A percentile compares a stretch with the other conserved stretches of the same genome.
Evolutionary conservation across 192 early-diverging fungal species (phyloP).

Genomic region (Phlyctochytrium bullatum): DNA sequence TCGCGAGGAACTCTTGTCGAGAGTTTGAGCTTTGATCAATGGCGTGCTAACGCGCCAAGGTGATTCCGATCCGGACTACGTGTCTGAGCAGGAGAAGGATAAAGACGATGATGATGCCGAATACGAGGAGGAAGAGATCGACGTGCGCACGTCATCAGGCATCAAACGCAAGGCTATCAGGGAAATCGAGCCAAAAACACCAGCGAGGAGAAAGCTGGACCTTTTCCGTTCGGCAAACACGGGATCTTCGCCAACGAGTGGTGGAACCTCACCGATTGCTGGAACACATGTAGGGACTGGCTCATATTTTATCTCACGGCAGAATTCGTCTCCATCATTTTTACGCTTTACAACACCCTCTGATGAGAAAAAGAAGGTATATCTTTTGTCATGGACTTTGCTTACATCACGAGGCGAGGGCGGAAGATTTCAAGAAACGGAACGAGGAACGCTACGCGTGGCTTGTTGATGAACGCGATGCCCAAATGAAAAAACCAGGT

Average conservation of each 20-base stretch:
- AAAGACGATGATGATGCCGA: background rate
- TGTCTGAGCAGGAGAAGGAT: background rate
- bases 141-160: background rate
- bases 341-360: conserved; percentile 5
- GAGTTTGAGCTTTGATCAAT: background rate
- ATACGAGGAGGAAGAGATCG: background rate
- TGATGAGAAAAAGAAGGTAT: conserved; percentile 22
- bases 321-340: no score
- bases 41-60: background rate
- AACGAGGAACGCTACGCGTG: conserved; percentile 84
- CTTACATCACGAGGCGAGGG: conserved; percentile 53
- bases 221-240: background rate
- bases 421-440: conserved; percentile 75
- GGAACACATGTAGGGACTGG: no score
- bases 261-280: no score
- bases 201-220: background rate
- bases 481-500: conserved; percentile 63
- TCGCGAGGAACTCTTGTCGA: no score
- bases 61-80: background rate
- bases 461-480: conserved; percentile 82
- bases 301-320: no score
- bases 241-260: no score
- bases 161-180: background rate
- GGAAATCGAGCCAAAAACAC: no score
- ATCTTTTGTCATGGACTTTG: no score